phyloP scores from a whole-genome alignment of 176 grass and related monocot genomes.

The Tillandsia fasciculata region DNA sequence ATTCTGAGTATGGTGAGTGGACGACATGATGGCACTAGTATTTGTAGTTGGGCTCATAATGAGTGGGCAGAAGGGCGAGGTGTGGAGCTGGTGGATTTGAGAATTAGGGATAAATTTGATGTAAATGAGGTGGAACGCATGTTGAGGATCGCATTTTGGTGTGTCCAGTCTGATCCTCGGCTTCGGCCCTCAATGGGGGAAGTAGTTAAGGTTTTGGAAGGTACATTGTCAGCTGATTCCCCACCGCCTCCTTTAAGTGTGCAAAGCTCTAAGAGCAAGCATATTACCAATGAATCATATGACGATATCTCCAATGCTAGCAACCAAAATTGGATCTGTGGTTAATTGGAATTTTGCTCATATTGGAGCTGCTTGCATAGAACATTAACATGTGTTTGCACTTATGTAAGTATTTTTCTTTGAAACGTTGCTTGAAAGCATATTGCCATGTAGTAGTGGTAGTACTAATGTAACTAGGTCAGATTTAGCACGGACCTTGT shows the following conservation, averaged over 20 bases:
- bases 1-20: conserved; percentile 5
- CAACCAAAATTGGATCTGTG: too few species aligned
- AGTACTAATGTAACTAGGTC: too few species aligned
- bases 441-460: too few species aligned
- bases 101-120: conserved; percentile 2
- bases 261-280: not conserved
- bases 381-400: not conserved
- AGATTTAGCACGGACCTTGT: too few species aligned
- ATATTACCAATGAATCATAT: too few species aligned
- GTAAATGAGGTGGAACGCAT: conserved; percentile 7
- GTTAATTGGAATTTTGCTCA: too few species aligned
- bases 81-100: not conserved
- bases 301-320: too few species aligned
- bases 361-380: too few species aligned
- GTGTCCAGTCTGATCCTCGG: not conserved
- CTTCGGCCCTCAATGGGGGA: conserved; percentile 3
- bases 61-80: not conserved
- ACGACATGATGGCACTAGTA: not conserved
- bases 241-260: not conserved
- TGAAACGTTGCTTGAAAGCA: too few species aligned
- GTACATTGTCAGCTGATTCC: not conserved
- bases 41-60: not conserved
- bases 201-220: conserved; percentile 7
- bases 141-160: conserved; percentile 12
- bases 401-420: too few species aligned